phyloP scores from a whole-genome alignment of 1,139 yeast species.

The Yamadazyma friedrichii region DNA sequence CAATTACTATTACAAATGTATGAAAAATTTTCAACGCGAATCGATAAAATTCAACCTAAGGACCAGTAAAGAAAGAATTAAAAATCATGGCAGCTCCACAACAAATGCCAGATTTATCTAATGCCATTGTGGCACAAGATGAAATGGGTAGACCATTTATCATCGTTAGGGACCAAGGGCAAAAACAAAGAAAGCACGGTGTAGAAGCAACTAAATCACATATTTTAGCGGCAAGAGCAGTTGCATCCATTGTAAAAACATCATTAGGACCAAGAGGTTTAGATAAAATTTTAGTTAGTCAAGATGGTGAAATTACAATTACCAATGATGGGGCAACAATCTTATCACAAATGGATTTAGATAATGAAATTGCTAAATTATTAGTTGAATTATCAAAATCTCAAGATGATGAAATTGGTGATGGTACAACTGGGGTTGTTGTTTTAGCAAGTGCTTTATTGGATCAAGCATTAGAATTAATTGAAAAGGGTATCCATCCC shows the following conservation, averaged over 20 bases:
- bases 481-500: slow-evolving; percentile 97
- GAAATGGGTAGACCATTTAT: slow-evolving; percentile 99
- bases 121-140: slow-evolving; percentile 98
- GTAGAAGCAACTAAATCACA: slow-evolving; percentile 94
- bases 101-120: slow-evolving; percentile 93
- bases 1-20: background rate
- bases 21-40: slow-evolving; percentile 18
- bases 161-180: slow-evolving; percentile 95
- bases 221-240: slow-evolving; percentile 93
- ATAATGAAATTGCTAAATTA: slow-evolving; percentile 92
- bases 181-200: slow-evolving; percentile 89
- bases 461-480: slow-evolving; percentile 91
- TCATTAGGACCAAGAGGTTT: slow-evolving; percentile 98
- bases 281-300: slow-evolving; percentile 87
- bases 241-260: slow-evolving; percentile 87
- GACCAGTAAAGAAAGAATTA: too few species aligned
- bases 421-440: slow-evolving; percentile 99
- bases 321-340: slow-evolving; percentile 99
- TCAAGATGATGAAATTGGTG: slow-evolving; percentile 99
- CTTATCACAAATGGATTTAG: slow-evolving; percentile 92
- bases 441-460: slow-evolving; percentile 92
- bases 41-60: too few species aligned
- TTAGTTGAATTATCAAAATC: slow-evolving; percentile 91
- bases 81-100: slow-evolving; percentile 28
- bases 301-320: slow-evolving; percentile 96